Base-by-base conservation (phyloP, 345 rosid genomes). In the Ricinus communis region DNA sequence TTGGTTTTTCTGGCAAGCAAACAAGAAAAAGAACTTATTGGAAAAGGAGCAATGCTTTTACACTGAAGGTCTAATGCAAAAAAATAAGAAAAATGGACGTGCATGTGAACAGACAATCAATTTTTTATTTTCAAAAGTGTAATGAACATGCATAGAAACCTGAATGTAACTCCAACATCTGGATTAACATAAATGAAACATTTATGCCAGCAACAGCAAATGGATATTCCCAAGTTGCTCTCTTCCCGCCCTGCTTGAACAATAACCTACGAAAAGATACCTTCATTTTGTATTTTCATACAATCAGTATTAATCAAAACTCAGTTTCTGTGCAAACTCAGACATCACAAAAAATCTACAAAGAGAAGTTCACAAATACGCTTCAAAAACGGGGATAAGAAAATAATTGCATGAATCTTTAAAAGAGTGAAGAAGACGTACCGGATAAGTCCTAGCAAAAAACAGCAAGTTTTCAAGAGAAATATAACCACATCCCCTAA, bases 141-240 rank as follows among this genome's bases (percentile, higher is more conserved):
- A 66, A 12, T 46, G 52, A 58, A 67, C 7, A 56, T 58, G 70
- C 65, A 14, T 21, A 65, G 83, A 19, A 65, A 92, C 88, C 88
- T 80, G 96, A 79, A 54, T 71, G 81, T 71, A 95, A 79, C 77
- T 93, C 99, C 78, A 95, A 81, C 99, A 95, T 92, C 82, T 86
- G 98, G 77, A 89, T 93, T 76, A 93, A 77, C 99, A 95, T 90
- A 77, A 85, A 93, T 25, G 99, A 83, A 60, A 95, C 84, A 74
- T 95, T 95, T 74, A 95, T 89, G 77, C 99, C 99, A 60, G 99
- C 99, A 77, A 88, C 99, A 19, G 99, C 99, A 76, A 95, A 95
- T 27, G 98, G 98, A 71, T 95, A 95, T 78, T 95, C 98, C 99
- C 99, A 93, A 61, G 88, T 74, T 55, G 99, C 96, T 71, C 99